These are phyloP conservation scores for Starmera amethionina DNA, from an alignment of 805 yeast genomes.

Conservation along the genomic window DNA sequence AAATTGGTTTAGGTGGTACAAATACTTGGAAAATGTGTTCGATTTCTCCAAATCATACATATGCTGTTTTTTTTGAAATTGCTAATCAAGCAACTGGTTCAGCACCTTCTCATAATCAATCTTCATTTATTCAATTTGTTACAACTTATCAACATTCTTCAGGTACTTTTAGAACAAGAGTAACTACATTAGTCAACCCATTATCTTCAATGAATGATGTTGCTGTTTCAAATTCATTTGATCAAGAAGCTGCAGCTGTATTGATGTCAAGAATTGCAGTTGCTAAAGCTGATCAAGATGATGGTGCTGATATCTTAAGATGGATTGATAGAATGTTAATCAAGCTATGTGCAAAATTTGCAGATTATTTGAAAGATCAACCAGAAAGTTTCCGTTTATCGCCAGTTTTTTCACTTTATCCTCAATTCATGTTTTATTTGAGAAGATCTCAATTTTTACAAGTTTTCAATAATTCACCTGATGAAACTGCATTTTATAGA, in stretches of 20 bases:
- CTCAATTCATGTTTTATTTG: conserved; percentile 91
- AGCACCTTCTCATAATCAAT: conserved; percentile 14
- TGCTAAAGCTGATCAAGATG: conserved; percentile 71
- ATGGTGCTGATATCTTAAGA: conserved; percentile 84
- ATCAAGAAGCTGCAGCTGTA: conserved; percentile 97
- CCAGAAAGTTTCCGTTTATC: conserved; percentile 74
- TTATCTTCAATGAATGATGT: conserved; percentile 48
- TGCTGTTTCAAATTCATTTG: conserved; percentile 63
- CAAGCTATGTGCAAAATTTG: conserved; percentile 84
- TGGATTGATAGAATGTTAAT: conserved; percentile 93
- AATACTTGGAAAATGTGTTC: conserved; percentile 81
- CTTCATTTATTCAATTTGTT: conserved; percentile 65
- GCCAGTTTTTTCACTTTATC: conserved; percentile 77
- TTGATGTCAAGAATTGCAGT: conserved; percentile 87
- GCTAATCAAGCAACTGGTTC: conserved; percentile 25
- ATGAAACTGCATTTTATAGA: conserved; percentile 95
- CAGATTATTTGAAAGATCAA: conserved; percentile 85
- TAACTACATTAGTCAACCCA: conserved; percentile 69
- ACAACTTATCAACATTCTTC: conserved; percentile 94
- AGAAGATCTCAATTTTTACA: conserved; percentile 94
- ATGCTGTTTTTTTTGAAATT: conserved; percentile 84
- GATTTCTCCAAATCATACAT: conserved; percentile 79
- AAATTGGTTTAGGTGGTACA: conserved; percentile 90
- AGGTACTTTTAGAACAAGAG: conserved; percentile 81
- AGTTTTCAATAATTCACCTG: conserved; percentile 96